Evolutionary conservation across 2,329 filamentous ascomycete genomes (phyloP).

Genomic region (Colletotrichum simmondsii): DNA sequence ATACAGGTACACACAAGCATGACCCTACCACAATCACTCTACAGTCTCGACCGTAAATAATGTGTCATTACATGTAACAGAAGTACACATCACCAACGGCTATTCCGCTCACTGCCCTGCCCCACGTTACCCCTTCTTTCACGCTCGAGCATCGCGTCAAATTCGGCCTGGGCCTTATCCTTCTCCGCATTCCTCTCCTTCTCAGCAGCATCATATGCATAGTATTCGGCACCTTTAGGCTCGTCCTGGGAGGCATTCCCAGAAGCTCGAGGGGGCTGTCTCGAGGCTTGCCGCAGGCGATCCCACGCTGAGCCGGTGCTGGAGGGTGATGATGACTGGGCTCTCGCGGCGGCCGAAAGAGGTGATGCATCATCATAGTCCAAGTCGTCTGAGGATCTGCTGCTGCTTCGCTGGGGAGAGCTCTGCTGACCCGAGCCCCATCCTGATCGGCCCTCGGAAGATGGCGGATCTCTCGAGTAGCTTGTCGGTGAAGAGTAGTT

Average conservation of each 20-base stretch:
- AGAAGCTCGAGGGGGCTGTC: slow-evolving; percentile 16
- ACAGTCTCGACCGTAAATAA: not conserved
- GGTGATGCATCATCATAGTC: slow-evolving; percentile 55
- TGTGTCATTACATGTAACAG: not conserved
- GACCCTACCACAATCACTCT: not conserved
- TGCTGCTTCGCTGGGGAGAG: slow-evolving; percentile 13
- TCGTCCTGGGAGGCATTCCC: slow-evolving; percentile 7
- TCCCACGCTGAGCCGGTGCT: slow-evolving; percentile 55
- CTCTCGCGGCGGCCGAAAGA: slow-evolving; percentile 43
- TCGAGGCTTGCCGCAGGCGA: slow-evolving; percentile 52
- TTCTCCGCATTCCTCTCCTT: slow-evolving; percentile 51
- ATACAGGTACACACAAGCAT: not conserved
- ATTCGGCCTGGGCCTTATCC: slow-evolving; percentile 61
- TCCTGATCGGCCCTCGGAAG: not conserved
- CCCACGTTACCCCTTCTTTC: slow-evolving; percentile 45
- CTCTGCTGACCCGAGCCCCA: slow-evolving; percentile 14
- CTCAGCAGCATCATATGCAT: slow-evolving; percentile 48
- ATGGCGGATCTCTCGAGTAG: slow-evolving; percentile 14
- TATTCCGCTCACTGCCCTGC: not conserved
- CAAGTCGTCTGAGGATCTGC: slow-evolving; percentile 25
- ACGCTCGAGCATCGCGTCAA: slow-evolving; percentile 59
- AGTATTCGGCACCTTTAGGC: slow-evolving; percentile 44
- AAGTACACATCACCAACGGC: slow-evolving; percentile 19
- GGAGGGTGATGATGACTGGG: slow-evolving; percentile 17
- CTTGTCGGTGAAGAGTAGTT: not conserved